A percentile compares a stretch with the other conserved stretches of the same genome.
Evolutionary conservation across 352 stramenopile species (phyloP).

Genomic region (Globisporangium spinosum): DNA sequence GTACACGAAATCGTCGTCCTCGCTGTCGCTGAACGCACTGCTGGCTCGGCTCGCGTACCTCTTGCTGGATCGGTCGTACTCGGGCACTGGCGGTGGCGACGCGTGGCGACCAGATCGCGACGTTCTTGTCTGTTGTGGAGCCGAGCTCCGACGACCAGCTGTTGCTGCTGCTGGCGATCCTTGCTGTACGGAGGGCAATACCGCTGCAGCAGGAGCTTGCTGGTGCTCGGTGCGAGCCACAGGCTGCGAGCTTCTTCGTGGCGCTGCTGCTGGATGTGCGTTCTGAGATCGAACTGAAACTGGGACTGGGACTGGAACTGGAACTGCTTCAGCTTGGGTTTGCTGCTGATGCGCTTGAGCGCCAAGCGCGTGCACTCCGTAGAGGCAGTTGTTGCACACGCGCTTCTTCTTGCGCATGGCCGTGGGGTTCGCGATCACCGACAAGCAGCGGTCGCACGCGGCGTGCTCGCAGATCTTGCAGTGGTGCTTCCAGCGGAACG

Average conservation of each 20-base stretch:
- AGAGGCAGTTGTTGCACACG: slow-evolving; percentile 67
- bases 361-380: slow-evolving; percentile 34
- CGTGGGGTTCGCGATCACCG: slow-evolving; percentile 50
- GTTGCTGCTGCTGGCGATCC: neutral
- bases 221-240: neutral
- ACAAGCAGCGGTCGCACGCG: slow-evolving; percentile 65
- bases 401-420: slow-evolving; percentile 56
- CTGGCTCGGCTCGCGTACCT: slow-evolving; percentile 3
- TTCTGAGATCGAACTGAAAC: neutral
- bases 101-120: slow-evolving; percentile 3
- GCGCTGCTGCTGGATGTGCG: neutral
- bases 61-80: slow-evolving; percentile 19
- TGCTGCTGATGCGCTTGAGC: slow-evolving; percentile 6
- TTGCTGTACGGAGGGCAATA: neutral
- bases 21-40: slow-evolving; percentile 18
- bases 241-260: slow-evolving; percentile 1
- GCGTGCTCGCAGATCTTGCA: slow-evolving; percentile 57
- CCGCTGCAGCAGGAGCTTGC: neutral
- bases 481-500: slow-evolving; percentile 71
- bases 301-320: neutral
- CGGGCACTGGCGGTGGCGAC: slow-evolving; percentile 9
- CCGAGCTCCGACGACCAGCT: slow-evolving; percentile 1
- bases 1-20: slow-evolving; percentile 21
- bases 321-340: neutral
- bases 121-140: slow-evolving; percentile 18